Base-by-base conservation (phyloP, 140 eudicot species). In the Cichorium intybus region DNA sequence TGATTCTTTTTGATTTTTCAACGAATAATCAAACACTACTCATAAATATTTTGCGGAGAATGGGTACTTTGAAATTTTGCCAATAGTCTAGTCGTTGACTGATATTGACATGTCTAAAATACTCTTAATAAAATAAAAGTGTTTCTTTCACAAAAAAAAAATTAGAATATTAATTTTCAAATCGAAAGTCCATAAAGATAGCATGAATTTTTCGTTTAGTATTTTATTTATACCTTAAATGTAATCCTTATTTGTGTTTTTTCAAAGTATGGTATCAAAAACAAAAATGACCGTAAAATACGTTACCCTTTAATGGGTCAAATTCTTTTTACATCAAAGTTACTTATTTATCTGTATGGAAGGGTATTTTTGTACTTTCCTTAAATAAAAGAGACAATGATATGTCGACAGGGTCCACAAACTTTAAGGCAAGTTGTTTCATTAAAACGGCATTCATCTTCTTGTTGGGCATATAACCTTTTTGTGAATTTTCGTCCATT, bases 371-470 rank as follows among this genome's bases (percentile, higher is more conserved):
- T 18, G 58, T 46, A 33, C n/a, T 47, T 52, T 52, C 8, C 14
- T 4, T 12, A 72, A 4, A 16, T 4, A 66, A 52, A 23, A 22
- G 50, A 62, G 49, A 62, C 35, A 61, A 24, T n/a, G 41, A 60
- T 7, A 55, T 43, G 58, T 27, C 21, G 52, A 57, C 50, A 63
- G 22, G 45, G 56, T 35, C 26, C 34, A 7, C 41, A 29, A 47
- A 31, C 68, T 70, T 59, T 24, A 17, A 12, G 67, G 46, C 76
- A 70, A 52, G 31, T 31, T 29, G 33, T 54, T 41, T 43, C 22
- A 72, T 55, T 7, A 20, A 17, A 62, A 45, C 35, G 24, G 69
- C 54, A 24, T 61, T 49, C 22, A 50, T 35, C 17, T 49, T 37
- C n/a, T 37, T 60, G 33, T 45, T 29, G 62, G 39, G 35, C 24